Conservation (phyloP, 2,329 filamentous ascomycete species). For the Juglanconis oblonga region DNA sequence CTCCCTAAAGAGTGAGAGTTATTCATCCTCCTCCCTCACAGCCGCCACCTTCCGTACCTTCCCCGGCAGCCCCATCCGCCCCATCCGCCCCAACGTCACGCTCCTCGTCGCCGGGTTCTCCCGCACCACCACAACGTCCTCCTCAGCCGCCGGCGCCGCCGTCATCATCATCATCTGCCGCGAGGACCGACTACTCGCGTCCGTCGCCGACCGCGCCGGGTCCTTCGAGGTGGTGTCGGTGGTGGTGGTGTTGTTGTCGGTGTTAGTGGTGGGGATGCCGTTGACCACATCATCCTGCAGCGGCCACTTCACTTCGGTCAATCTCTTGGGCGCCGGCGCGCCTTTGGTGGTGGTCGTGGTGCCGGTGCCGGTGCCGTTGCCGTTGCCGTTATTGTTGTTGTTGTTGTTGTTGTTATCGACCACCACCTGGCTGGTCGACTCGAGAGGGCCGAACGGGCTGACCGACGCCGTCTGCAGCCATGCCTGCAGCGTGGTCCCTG, state of each 20-base stretch:
- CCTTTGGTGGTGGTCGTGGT: background rate
- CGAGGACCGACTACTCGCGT: background rate
- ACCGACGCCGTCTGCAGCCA: conserved; percentile 33
- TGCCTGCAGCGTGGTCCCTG: conserved; percentile 26
- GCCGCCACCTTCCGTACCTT: conserved; percentile 1
- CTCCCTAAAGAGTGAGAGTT: background rate
- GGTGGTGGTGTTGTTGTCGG: no score
- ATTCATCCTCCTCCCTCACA: background rate
- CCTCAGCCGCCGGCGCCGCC: background rate
- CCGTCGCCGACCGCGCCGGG: background rate
- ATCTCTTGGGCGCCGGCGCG: background rate
- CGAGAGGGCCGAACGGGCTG: conserved; percentile 32
- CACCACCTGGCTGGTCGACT: no score
- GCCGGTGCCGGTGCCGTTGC: background rate
- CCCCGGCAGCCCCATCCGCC: conserved; percentile 9
- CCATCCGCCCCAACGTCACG: background rate
- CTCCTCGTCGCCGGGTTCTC: background rate
- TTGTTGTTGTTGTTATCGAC: background rate
- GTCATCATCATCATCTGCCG: background rate
- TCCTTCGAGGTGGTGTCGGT: no score
- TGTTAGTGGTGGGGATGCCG: no score
- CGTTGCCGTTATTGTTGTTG: background rate
- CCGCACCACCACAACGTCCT: background rate
- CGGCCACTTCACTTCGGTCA: conserved; percentile 14
- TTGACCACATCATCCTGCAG: conserved; percentile 9